Conservation (phyloP, 2,329 filamentous ascomycete genomes). For the Fusarium decemcellulare region DNA sequence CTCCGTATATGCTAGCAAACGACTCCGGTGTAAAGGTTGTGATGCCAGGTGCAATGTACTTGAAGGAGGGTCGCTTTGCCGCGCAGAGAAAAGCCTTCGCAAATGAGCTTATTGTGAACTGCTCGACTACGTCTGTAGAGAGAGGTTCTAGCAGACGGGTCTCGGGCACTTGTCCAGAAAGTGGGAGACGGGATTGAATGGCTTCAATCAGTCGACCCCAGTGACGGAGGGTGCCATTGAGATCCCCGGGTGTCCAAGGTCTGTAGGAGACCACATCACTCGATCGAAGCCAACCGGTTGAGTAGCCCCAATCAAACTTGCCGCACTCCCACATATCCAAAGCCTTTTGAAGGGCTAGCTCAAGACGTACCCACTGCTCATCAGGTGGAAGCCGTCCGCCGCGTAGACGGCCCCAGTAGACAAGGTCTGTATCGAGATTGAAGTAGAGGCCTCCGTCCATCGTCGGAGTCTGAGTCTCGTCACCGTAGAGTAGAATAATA, state of each 20-base stretch:
- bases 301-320: background rate
- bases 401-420: background rate
- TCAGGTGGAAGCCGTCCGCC: background rate
- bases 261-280: background rate
- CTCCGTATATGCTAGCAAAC: background rate
- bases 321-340: background rate
- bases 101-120: background rate
- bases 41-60: background rate
- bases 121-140: rapidly evolving
- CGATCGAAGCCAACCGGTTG: background rate
- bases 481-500: background rate
- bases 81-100: background rate
- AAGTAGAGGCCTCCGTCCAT: background rate
- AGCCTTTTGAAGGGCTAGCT: background rate
- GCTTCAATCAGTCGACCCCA: background rate
- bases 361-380: background rate
- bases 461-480: background rate
- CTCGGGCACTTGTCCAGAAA: background rate
- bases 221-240: background rate
- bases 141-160: background rate
- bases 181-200: background rate
- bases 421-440: background rate
- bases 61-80: background rate
- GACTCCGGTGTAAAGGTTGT: background rate
- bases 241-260: background rate